Evolutionary conservation across 2,329 filamentous ascomycete genomes (phyloP), one percentile per base, ranked within the genome.

Genomic region (Pseudogymnoascus sp.): DNA sequence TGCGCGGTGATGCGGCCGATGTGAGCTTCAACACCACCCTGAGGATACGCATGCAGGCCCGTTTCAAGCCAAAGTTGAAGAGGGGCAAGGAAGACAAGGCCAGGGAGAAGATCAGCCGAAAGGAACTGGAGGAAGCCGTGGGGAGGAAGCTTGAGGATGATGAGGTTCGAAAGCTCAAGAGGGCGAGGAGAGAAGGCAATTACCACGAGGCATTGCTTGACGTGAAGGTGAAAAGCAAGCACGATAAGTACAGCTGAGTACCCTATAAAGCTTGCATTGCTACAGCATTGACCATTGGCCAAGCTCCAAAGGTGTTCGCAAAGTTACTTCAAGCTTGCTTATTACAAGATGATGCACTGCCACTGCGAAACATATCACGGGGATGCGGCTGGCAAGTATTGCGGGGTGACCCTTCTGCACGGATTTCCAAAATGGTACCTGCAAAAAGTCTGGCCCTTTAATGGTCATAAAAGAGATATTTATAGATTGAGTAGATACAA

Each of bases 31-130:
- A 83, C 69, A 91, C 90, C 8, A 89, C 87, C 5, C 74, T 96
- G 65, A 83, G 91, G 60, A 84, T 97, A 70, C 89, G 93, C 62
- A 97, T 97, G 93, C 93, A 97, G 78, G 91, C 93, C 21, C 83
- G 90, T 60, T 97, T 96, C 79, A 97, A 97, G 80, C 93, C 93
- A 7, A 84, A 84, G 66, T 76, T 95, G 53, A 90, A 89, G 75
- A 88, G 88, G 8, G 84, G 82, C 0, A 96, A 93, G 77, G 91
- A 93, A 73, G 89, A 91, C 67, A 95, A 89, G 78, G 89, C 90
- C 0, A 82, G 84, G 69, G 88, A 93, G 70, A 96, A 93, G 79
- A 90, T 99, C 64, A 93, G 88, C 71, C 83, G 90, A 66, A 88
- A 88, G 71, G 91, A 97, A 76, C 78, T 97, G 56, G 93, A 97